These are phyloP conservation scores for Lecanicillium sp. DNA, from an alignment of 2,329 filamentous ascomycete genomes.

Conservation along the genomic window DNA sequence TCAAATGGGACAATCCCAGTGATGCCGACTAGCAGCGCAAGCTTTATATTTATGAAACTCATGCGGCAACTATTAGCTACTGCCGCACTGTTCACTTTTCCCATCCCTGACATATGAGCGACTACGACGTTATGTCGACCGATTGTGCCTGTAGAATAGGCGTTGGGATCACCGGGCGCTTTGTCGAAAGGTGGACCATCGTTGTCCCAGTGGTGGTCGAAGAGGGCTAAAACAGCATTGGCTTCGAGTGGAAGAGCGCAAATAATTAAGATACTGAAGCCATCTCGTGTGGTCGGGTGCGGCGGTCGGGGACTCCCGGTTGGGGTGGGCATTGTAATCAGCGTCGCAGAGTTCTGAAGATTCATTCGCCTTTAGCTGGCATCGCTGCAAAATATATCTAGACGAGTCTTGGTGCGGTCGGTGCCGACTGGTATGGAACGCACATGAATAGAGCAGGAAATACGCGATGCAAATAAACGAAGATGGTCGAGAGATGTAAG, in stretches of 20 bases:
- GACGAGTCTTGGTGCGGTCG: too few relatives aligned
- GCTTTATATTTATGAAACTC: slow-evolving; percentile 14
- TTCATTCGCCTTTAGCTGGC: too few relatives aligned
- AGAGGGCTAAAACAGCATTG: slow-evolving; percentile 12
- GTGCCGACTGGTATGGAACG: too few relatives aligned
- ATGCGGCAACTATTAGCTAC: slow-evolving; percentile 8
- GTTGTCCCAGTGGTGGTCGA: slow-evolving; percentile 13
- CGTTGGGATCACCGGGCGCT: slow-evolving; percentile 16
- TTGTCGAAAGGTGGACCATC: slow-evolving; percentile 12
- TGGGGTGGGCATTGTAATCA: too few relatives aligned
- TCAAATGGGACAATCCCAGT: slow-evolving; percentile 14
- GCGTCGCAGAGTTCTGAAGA: too few relatives aligned
- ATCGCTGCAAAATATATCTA: too few relatives aligned
- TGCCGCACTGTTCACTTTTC: slow-evolving; percentile 15
- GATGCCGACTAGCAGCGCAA: slow-evolving; percentile 15
- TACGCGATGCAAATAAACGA: too few relatives aligned
- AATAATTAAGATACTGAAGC: slow-evolving; percentile 14
- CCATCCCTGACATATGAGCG: slow-evolving; percentile 19
- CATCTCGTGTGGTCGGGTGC: background rate
- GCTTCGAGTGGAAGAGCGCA: slow-evolving; percentile 14
- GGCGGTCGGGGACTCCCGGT: too few relatives aligned
- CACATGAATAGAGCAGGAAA: too few relatives aligned
- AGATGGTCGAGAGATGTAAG: too few relatives aligned
- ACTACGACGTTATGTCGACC: slow-evolving; percentile 22
- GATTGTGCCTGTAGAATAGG: slow-evolving; percentile 17